Evolutionary conservation across 1,284 basidiomycete genomes (phyloP).

Genomic region (Testicularia cyperi): DNA sequence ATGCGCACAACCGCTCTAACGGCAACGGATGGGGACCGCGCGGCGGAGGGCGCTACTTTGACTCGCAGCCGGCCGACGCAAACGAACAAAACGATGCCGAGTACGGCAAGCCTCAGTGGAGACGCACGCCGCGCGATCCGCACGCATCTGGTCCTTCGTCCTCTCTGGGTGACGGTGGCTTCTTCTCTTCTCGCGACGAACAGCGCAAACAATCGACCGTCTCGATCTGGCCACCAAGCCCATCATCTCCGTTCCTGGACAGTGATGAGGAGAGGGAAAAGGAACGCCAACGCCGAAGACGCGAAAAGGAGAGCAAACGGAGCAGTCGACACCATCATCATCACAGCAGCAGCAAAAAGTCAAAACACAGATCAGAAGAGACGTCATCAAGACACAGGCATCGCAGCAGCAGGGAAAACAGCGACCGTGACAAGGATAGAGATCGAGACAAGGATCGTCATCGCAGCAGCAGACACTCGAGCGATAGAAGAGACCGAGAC

Average conservation of each 20-base stretch:
- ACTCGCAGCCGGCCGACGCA: not conserved
- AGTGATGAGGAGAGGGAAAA: slow-evolving; percentile 40
- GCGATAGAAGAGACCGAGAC: too few relatives aligned
- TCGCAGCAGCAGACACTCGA: not conserved
- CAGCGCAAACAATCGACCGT: slow-evolving; percentile 42
- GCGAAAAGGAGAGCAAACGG: slow-evolving; percentile 10
- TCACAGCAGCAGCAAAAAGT: not conserved
- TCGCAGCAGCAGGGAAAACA: not conserved
- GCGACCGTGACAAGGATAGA: not conserved
- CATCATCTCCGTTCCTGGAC: slow-evolving; percentile 29
- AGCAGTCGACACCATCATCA: not conserved
- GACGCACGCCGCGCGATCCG: slow-evolving; percentile 26
- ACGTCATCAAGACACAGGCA: not conserved
- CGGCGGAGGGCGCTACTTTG: slow-evolving; percentile 23
- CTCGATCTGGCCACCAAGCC: slow-evolving; percentile 48
- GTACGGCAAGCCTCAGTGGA: slow-evolving; percentile 33
- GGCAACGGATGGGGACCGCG: not conserved
- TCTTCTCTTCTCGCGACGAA: slow-evolving; percentile 38
- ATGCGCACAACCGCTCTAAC: not conserved
- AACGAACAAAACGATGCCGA: not conserved
- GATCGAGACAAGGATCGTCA: not conserved
- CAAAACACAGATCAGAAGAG: not conserved
- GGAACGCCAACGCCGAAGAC: slow-evolving; percentile 12
- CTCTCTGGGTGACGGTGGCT: slow-evolving; percentile 9
- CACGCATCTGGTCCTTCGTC: slow-evolving; percentile 6